phyloP scores from a whole-genome alignment of 129 eudicot genomes.

The Artemisia annua region DNA sequence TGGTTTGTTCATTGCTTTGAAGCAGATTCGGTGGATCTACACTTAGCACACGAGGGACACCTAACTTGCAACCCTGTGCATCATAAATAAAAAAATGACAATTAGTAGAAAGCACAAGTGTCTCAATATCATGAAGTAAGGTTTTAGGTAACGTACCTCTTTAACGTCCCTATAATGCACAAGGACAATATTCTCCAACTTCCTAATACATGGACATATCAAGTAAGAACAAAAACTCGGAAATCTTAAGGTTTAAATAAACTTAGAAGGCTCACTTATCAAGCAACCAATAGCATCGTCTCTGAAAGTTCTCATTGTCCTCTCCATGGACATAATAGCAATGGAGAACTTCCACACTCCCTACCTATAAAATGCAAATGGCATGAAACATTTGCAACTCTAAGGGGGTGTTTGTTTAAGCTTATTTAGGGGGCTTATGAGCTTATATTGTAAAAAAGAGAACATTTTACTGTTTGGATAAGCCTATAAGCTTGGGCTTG shows the following conservation, averaged over 20 bases:
- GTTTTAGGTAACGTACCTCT: constrained; percentile 23
- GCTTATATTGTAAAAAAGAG: too few species aligned
- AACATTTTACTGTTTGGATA: too few species aligned
- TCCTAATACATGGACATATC: constrained; percentile 25
- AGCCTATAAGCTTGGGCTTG: too few species aligned
- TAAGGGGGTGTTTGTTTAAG: too few species aligned
- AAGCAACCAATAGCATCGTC: constrained; percentile 52
- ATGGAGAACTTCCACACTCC: constrained; percentile 46
- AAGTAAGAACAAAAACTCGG: neutral
- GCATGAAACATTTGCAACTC: too few species aligned
- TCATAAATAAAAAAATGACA: neutral
- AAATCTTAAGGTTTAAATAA: neutral
- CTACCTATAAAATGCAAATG: constrained; percentile 36
- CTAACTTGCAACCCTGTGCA: constrained; percentile 25
- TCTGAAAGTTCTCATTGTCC: constrained; percentile 45
- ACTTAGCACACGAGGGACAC: neutral
- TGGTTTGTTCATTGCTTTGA: constrained; percentile 21
- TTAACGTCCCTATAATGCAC: constrained; percentile 45
- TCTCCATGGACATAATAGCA: constrained; percentile 61
- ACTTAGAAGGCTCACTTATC: constrained; percentile 35
- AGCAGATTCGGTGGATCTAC: constrained; percentile 24
- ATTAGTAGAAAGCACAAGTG: neutral
- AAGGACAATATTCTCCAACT: constrained; percentile 35
- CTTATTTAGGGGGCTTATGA: too few species aligned
- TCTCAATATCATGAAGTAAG: constrained; percentile 1